Conservation (phyloP, 352 stramenopile species). For the Phytophthora constricta region DNA sequence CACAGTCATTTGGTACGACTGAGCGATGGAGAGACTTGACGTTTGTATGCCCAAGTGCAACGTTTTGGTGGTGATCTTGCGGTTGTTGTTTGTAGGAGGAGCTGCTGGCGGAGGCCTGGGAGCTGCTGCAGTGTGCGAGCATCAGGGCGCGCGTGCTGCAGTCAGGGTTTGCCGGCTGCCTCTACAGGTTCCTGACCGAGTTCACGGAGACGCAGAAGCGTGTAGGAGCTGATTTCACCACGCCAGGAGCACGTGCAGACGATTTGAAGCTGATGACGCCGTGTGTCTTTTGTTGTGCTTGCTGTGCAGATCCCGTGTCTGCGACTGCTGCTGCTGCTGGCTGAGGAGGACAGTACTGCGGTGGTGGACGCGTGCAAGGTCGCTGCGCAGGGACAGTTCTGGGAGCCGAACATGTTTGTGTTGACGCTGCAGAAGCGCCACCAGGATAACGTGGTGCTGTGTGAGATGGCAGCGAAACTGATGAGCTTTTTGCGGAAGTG, state of each 20-base stretch:
- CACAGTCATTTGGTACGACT: conserved; percentile 59
- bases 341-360: conserved; percentile 52
- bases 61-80: background rate
- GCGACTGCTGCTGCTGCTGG: conserved; percentile 60
- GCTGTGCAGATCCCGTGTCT: conserved; percentile 57
- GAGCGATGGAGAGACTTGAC: background rate
- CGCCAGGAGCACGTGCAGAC: too few relatives aligned
- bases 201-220: conserved; percentile 65
- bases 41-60: background rate
- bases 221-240: conserved; percentile 33
- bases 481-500: conserved; percentile 46
- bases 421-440: conserved; percentile 79
- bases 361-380: conserved; percentile 65
- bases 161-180: conserved; percentile 63
- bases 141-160: conserved; percentile 55
- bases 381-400: conserved; percentile 69
- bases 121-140: conserved; percentile 54
- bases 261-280: background rate
- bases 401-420: conserved; percentile 85
- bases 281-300: conserved; percentile 5
- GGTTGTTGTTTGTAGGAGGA: conserved; percentile 44
- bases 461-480: conserved; percentile 48
- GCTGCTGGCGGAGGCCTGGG: conserved; percentile 58
- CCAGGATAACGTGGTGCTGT: conserved; percentile 52
- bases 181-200: conserved; percentile 62